Evolutionary conservation across 441 rosid genomes (phyloP).

Genomic region (Mallotus japonicus): DNA sequence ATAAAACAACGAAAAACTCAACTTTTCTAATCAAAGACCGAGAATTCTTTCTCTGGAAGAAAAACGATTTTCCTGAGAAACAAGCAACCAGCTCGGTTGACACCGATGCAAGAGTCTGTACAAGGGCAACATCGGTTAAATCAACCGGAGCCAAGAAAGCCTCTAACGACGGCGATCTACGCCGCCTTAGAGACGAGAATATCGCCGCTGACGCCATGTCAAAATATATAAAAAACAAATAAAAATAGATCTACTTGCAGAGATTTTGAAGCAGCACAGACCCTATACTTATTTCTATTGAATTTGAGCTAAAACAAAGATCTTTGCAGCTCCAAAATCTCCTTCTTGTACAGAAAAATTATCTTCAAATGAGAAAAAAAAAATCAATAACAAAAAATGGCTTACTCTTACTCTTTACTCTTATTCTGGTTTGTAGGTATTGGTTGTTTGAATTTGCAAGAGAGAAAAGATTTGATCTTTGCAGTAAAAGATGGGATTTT

Average conservation of each 20-base stretch:
- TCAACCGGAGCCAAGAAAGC: conserved; percentile 86
- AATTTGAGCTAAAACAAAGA: conserved; percentile 3
- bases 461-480: conserved; percentile 7
- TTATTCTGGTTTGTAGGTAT: not conserved
- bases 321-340: conserved; percentile 21
- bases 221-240: not conserved
- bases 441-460: not conserved
- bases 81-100: conserved; percentile 58
- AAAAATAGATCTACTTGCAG: not conserved
- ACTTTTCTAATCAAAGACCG: conserved; percentile 69
- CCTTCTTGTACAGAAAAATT: not conserved
- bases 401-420: not conserved
- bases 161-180: conserved; percentile 71
- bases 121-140: conserved; percentile 60
- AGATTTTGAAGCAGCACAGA: conserved; percentile 18
- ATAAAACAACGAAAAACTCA: conserved; percentile 55
- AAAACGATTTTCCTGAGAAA: conserved; percentile 38
- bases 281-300: not conserved
- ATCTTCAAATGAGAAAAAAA: conserved; percentile 1
- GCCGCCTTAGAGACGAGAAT: conserved; percentile 72
- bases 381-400: not conserved
- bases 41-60: conserved; percentile 66
- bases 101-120: conserved; percentile 59
- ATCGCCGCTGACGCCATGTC: conserved; percentile 79
- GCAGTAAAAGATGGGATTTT: conserved; percentile 12